A percentile compares a stretch with the other conserved stretches of the same genome.
phyloP scores from a whole-genome alignment of 2,329 filamentous ascomycete genomes.

The Clarireedia monteithiana region DNA sequence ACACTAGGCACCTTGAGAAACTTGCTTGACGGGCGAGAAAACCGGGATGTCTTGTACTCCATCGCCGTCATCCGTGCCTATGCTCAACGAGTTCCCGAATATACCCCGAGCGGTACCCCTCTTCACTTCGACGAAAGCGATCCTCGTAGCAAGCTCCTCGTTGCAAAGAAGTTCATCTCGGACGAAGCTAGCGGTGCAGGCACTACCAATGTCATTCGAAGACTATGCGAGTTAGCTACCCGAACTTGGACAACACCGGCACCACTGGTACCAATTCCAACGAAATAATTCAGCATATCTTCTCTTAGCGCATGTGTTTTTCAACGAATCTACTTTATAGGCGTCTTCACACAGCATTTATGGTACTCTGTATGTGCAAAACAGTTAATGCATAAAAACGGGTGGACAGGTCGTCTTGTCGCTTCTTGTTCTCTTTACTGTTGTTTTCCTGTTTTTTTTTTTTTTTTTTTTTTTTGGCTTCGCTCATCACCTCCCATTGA shows the following conservation, averaged over 20 bases:
- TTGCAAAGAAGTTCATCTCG: slow-evolving; percentile 62
- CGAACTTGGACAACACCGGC: slow-evolving; percentile 31
- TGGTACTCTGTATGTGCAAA: neutral
- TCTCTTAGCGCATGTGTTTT: neutral
- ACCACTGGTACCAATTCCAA: neutral
- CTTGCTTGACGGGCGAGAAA: slow-evolving; percentile 73
- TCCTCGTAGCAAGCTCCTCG: slow-evolving; percentile 56
- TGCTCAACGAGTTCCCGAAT: slow-evolving; percentile 55
- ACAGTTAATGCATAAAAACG: slow-evolving; percentile 7
- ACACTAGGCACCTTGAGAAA: slow-evolving; percentile 58
- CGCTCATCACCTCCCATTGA: too few species aligned
- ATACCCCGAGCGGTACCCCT: slow-evolving; percentile 47
- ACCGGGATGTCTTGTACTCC: slow-evolving; percentile 84
- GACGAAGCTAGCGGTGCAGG: slow-evolving; percentile 59
- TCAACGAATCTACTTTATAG: slow-evolving; percentile 7
- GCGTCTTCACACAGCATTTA: slow-evolving; percentile 5
- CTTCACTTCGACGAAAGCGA: slow-evolving; percentile 59
- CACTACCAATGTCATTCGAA: slow-evolving; percentile 65
- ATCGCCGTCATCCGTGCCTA: slow-evolving; percentile 74
- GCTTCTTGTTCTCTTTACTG: neutral
- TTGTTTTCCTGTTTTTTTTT: too few species aligned
- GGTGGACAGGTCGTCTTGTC: neutral
- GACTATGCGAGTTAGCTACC: slow-evolving; percentile 60
- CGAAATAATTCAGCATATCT: neutral
- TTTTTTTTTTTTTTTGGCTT: too few species aligned